Evolutionary conservation across 768 basidiomycete species (phyloP), one percentile per base, ranked within the genome.

Genomic region (Holtermannia corniformis): DNA sequence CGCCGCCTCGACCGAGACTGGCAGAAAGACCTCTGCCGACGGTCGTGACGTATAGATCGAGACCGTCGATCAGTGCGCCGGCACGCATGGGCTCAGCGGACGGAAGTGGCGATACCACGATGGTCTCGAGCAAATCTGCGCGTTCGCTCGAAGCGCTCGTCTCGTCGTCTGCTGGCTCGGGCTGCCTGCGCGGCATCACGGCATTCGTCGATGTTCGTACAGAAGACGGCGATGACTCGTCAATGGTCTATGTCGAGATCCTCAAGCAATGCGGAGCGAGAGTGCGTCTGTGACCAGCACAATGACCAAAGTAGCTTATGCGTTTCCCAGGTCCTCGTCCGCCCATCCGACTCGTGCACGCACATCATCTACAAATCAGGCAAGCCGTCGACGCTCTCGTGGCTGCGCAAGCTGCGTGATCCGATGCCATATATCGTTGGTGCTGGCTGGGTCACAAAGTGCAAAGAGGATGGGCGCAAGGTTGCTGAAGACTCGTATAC

Each of bases 301-400:
- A 21, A 44, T 11, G 22, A 4, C 48, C 48, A 5, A 13, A 14
- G 26, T 4, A 49, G 28, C 21, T 40, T 16, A n/a, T 14, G 21
- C 5, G 4, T 2, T 4, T 25, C 0, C 16, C 53, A 73, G 72
- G 72, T 73, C 5, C 54, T 72, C 1, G 54, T 49, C 10, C 55
- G 64, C 50, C 67, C 66, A 4, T 64, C 70, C 13, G 70, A 72
- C 12, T 57, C 55, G 11, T 56, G 59, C 45, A 74, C 73, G 0
- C 73, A 74, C 49, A 64, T 74, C 53, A 60, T 74, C 26, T 74
- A 65, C 62, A 74, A 74, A 56, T 65, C 65, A 19, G 73, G 73
- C 7, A 60, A 61, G 56, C 51, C 59, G 1, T 55, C 71, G 0
- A 74, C 73, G 3, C 47, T 74, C n/a, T 46, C 59, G 1, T 72